These are phyloP conservation scores for Noccaea bulbosa DNA, from an alignment of 345 rosid genomes.

Conservation along the genomic window DNA sequence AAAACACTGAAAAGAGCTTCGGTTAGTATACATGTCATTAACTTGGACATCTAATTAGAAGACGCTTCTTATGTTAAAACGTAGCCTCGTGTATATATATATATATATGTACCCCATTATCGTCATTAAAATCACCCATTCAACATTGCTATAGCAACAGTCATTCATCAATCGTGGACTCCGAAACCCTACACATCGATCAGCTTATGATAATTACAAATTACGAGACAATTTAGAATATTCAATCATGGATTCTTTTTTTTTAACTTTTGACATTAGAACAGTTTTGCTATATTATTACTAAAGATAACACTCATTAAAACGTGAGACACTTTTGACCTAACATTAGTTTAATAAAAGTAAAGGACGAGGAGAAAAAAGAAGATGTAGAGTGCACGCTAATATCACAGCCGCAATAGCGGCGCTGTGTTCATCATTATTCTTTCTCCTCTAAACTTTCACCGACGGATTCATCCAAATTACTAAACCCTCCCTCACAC, in stretches of 20 bases:
- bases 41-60: constrained; percentile 1
- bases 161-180: not conserved
- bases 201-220: not conserved
- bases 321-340: constrained; percentile 41
- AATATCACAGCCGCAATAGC: constrained; percentile 86
- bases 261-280: not conserved
- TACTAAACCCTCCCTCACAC: constrained; percentile 24
- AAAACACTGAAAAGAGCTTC: too few species aligned
- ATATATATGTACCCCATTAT: too few species aligned
- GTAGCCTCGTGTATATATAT: too few species aligned
- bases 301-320: constrained; percentile 25
- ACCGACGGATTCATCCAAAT: constrained; percentile 40
- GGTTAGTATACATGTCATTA: not conserved
- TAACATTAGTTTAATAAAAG: constrained; percentile 32
- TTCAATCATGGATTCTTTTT: not conserved
- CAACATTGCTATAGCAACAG: not conserved
- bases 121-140: not conserved
- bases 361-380: constrained; percentile 22
- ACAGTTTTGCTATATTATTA: not conserved
- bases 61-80: not conserved
- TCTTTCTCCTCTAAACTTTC: not conserved
- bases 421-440: constrained; percentile 53
- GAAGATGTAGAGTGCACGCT: constrained; percentile 58
- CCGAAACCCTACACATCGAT: constrained; percentile 32
- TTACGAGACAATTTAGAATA: not conserved